phyloP scores from a whole-genome alignment of 2,329 filamentous ascomycete genomes.

The Parafenestella ontariensis region DNA sequence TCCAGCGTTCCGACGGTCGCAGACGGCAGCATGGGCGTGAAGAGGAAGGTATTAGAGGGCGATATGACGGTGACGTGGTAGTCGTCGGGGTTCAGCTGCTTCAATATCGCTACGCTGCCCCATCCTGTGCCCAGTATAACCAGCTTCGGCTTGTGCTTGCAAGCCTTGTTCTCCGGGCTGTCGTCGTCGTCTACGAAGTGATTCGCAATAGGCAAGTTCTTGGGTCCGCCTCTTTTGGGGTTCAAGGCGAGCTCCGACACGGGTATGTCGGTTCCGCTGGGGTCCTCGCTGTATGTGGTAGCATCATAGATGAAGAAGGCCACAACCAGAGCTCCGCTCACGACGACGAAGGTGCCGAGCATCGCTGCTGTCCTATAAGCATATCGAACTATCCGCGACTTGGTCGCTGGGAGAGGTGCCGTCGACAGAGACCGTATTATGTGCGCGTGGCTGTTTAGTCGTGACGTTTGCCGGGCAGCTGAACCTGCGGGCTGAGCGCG shows the following conservation, averaged over 20 bases:
- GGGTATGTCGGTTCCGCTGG: slow-evolving; percentile 72
- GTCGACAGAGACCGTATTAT: slow-evolving; percentile 38
- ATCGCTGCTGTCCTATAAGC: slow-evolving; percentile 73
- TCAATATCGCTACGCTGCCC: slow-evolving; percentile 91
- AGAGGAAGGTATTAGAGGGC: slow-evolving; percentile 95
- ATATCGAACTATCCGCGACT: slow-evolving; percentile 57
- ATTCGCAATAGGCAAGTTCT: slow-evolving; percentile 92
- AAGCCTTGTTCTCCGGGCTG: slow-evolving; percentile 68
- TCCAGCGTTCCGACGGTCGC: slow-evolving; percentile 96
- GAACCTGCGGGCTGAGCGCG: slow-evolving; percentile 32
- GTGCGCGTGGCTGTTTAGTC: slow-evolving; percentile 20
- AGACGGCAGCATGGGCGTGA: slow-evolving; percentile 96
- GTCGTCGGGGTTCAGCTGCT: slow-evolving; percentile 86
- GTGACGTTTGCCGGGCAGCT: slow-evolving; percentile 25
- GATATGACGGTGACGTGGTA: slow-evolving; percentile 97
- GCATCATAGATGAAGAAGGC: slow-evolving; percentile 95
- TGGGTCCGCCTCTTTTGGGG: slow-evolving; percentile 84
- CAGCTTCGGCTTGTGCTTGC: slow-evolving; percentile 88
- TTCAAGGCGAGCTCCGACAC: slow-evolving; percentile 85
- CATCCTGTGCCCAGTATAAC: slow-evolving; percentile 94
- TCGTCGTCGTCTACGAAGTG: slow-evolving; percentile 90
- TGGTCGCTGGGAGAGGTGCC: slow-evolving; percentile 39
- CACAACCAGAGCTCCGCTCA: slow-evolving; percentile 72
- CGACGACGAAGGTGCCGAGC: slow-evolving; percentile 76
- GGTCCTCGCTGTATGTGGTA: slow-evolving; percentile 81